A percentile compares a stretch with the other conserved stretches of the same genome.
Conservation (phyloP, 441 rosid species). For the Cnidoscolus chayamansa region DNA sequence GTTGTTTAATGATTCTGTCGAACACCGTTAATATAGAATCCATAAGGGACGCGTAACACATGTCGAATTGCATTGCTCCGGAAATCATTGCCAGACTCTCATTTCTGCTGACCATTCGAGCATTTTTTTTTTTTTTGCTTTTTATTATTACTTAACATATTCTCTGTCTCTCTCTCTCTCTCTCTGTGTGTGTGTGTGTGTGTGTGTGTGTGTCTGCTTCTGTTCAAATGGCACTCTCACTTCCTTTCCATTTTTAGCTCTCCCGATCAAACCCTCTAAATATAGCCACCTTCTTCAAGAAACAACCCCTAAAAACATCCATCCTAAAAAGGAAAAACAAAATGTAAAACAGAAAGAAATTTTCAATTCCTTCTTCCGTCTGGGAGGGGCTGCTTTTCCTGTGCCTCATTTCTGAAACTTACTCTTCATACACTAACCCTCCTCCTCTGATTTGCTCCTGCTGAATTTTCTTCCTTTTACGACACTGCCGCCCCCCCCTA, state of each 20-base stretch:
- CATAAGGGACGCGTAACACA: too few relatives aligned
- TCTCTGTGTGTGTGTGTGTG: too few relatives aligned
- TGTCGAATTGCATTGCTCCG: neutral
- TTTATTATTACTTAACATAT: too few relatives aligned
- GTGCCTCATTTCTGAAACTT: slow-evolving; percentile 12
- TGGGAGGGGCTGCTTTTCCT: slow-evolving; percentile 7
- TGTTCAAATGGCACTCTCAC: slow-evolving; percentile 3
- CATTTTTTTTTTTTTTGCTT: neutral
- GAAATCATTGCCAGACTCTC: slow-evolving; percentile 28
- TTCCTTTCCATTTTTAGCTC: slow-evolving; percentile 16
- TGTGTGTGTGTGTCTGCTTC: neutral
- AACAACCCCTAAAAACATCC: neutral
- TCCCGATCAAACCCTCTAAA: neutral
- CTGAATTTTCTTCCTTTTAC: slow-evolving; percentile 1
- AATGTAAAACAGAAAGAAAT: neutral
- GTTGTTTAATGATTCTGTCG: too few relatives aligned
- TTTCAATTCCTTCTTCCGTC: neutral
- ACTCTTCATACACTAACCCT: neutral
- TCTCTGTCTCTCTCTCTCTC: too few relatives aligned
- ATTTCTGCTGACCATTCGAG: slow-evolving; percentile 26
- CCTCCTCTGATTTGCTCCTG: slow-evolving; percentile 9
- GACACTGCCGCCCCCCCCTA: neutral
- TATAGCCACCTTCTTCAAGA: neutral
- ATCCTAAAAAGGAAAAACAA: neutral
- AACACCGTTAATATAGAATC: too few relatives aligned